Evolutionary conservation across 768 basidiomycete genomes (phyloP), one percentile per base, ranked within the genome.

Genomic region (Sistotremastrum suecicum): DNA sequence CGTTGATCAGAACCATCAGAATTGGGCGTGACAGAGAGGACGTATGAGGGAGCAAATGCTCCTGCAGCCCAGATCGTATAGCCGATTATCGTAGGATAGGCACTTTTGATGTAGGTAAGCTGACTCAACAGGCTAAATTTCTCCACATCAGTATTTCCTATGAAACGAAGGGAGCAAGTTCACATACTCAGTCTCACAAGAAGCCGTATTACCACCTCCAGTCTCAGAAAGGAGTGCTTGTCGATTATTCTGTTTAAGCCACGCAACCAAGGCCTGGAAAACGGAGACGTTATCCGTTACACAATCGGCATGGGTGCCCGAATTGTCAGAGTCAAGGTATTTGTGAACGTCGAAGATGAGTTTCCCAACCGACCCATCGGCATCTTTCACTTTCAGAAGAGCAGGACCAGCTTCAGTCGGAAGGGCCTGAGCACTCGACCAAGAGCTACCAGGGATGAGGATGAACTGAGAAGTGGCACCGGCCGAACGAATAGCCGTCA

Each of bases 51-150:
- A 48, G 67, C 67, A 56, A 75, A 77, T 2, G 67, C 61, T 39
- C 74, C 73, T 36, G 68, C 75, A 48, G 69, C 63, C 75, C 73
- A 75, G 34, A 69, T 62, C n/a, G 70, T 62, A 62, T 73, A 77
- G 11, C 75, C 75, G 35, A 63, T 58, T 38, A 73, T 61, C 34
- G 54, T 65, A 29, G 63, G 61, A 46, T 66, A 67, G 48, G 67
- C 61, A 6, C 56, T 54, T 51, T 70, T 69, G 41, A 75, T 61
- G 53, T 61, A 73, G 1, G 67, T 64, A 20, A 77, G 64, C 47
- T 71, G 63, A 34, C 60, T 51, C 6, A 56, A 58, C 8, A 76
- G 56, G 45, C 68, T 70, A 44, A 6, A 39, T 12, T 32, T 10
- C 12, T 20, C n/a, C 12, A 8, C 12, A 31, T 45, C 12, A 51